Conservation (phyloP, 73 alveolate species). For the Durusdinium trenchii region DNA sequence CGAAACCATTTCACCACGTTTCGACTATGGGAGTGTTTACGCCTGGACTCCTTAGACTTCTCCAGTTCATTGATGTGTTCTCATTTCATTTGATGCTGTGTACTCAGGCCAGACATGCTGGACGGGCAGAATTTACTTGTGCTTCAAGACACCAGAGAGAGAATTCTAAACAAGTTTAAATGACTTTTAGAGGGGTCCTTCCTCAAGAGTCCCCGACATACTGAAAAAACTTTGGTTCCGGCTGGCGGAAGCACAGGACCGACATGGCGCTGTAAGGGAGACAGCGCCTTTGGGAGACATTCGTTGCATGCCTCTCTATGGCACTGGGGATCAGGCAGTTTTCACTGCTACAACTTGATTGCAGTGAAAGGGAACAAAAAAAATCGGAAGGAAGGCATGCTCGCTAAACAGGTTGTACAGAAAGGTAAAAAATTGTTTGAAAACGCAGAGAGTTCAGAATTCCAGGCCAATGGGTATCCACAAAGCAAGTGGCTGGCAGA, state of each 20-base stretch:
- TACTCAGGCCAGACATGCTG: constrained; percentile 64
- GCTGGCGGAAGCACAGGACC: constrained; percentile 28
- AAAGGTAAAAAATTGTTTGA: no score
- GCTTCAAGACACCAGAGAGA: background rate
- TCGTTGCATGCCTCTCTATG: constrained; percentile 85
- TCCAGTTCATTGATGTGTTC: background rate
- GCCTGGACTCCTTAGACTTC: background rate
- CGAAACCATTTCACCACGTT: constrained; percentile 77
- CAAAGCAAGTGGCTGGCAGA: constrained; percentile 95
- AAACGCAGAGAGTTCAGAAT: background rate
- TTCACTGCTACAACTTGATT: background rate
- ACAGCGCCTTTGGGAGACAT: constrained; percentile 67
- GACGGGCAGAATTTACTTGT: background rate
- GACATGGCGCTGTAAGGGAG: constrained; percentile 66
- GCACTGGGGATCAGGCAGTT: constrained; percentile 86
- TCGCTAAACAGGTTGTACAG: no score
- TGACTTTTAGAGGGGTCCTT: background rate
- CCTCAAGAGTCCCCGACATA: background rate
- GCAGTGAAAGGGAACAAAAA: background rate
- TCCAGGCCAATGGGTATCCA: constrained; percentile 93
- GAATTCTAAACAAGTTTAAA: background rate
- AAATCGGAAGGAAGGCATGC: no score
- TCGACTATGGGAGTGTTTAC: constrained; percentile 94
- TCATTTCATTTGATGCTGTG: background rate
- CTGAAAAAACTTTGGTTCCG: background rate